Evolutionary conservation across 139 green algal genomes (phyloP), one percentile per base, ranked within the genome.

Genomic region (Chlorella ohadii): DNA sequence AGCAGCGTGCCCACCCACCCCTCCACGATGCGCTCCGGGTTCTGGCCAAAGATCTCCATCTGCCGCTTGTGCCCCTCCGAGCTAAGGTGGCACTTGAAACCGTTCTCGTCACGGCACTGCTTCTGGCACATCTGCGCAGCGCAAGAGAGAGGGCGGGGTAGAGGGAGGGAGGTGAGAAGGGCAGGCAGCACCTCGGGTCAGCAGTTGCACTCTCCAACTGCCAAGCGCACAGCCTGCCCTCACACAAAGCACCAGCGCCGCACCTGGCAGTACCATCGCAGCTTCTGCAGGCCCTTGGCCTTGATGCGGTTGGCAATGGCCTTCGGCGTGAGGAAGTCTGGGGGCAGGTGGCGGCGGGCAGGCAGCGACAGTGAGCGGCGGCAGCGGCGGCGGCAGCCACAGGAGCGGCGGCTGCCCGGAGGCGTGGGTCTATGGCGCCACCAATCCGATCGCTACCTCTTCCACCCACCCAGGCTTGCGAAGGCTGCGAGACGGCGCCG

Each of bases 31-130:
- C 90, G 84, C 13, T 93, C 73, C 15, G 96, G 88, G 79, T 94
- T 95, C 77, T 95, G 82, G 0, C 96, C 97, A 85, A 99, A 99
- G 12, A 98, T 81, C 82, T 95, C 91, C 91, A 98, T 96, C 86
- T 97, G 94, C 2, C 95, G 89, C 87, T 89, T 90, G 87, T 98
- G 95, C 6, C 88, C 86, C 71, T 98, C 95, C 47, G 87, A 94
- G 41, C 88, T 94, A 57, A 96, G 91, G 88, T 98, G 96, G 86
- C 96, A 98, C 84, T 98, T 99, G 92, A 99, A 99, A 22, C 97
- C 97, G 86, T 99, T 99, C 82, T 99, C 97, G 85, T 99, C 97
- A 22, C 97, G 91, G 87, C 97, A 99, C 87, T 98, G 95, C 90
- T 99, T 99, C 76, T 98, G 90, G 86, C 97, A 99, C 90, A 98